These are phyloP conservation scores for Nemania diffusa DNA, from an alignment of 2,329 filamentous ascomycete species.

Conservation along the genomic window DNA sequence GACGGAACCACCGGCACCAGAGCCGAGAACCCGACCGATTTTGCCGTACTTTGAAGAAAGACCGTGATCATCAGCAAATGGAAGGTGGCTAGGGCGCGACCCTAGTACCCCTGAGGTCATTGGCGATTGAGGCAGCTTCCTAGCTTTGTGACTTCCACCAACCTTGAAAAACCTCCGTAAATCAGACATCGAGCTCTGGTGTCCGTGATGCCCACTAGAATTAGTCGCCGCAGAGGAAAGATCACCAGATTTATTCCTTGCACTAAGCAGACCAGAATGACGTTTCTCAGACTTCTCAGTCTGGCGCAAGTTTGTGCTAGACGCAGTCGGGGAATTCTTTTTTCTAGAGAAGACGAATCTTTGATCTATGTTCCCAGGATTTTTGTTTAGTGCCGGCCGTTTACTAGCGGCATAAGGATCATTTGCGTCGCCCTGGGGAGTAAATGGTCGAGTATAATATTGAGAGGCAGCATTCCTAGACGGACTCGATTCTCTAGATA, in stretches of 20 bases:
- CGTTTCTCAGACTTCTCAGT: slow-evolving; percentile 61
- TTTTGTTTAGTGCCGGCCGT: slow-evolving; percentile 74
- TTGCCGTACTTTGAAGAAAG: slow-evolving; percentile 94
- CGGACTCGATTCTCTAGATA: slow-evolving; percentile 71
- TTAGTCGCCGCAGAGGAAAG: slow-evolving; percentile 59
- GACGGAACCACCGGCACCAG: slow-evolving; percentile 93
- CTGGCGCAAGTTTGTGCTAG: slow-evolving; percentile 62
- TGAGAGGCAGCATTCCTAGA: slow-evolving; percentile 70
- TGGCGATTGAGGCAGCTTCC: slow-evolving; percentile 70
- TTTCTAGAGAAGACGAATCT: slow-evolving; percentile 85
- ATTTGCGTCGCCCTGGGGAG: slow-evolving; percentile 80
- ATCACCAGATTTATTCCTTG: slow-evolving; percentile 55
- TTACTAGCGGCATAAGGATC: slow-evolving; percentile 89
- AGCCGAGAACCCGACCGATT: slow-evolving; percentile 91
- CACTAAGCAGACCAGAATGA: slow-evolving; percentile 57
- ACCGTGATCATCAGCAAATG: slow-evolving; percentile 94
- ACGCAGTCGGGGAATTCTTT: slow-evolving; percentile 68
- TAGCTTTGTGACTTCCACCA: slow-evolving; percentile 74
- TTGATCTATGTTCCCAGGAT: slow-evolving; percentile 74
- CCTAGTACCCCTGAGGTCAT: slow-evolving; percentile 61
- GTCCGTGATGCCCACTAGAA: slow-evolving; percentile 61
- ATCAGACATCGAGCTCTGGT: slow-evolving; percentile 89
- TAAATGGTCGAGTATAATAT: slow-evolving; percentile 78
- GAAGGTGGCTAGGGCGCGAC: slow-evolving; percentile 69
- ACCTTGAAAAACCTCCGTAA: slow-evolving; percentile 97